A percentile compares a stretch with the other conserved stretches of the same genome.
phyloP scores from a whole-genome alignment of 2,329 filamentous ascomycete genomes.

The Diaporthe caulivora region DNA sequence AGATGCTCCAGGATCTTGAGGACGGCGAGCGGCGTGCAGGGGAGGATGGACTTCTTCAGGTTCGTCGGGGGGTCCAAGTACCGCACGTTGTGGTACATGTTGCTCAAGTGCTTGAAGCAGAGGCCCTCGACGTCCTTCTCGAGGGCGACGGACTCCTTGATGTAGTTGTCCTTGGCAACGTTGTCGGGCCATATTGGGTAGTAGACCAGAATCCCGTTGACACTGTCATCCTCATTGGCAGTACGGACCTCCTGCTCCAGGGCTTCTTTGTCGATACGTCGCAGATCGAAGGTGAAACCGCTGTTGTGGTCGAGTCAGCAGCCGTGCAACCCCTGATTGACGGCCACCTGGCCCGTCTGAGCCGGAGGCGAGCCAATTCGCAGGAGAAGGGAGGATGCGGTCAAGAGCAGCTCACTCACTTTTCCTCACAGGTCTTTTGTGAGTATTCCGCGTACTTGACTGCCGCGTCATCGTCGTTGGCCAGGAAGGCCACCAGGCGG shows the following conservation, averaged over 20 bases:
- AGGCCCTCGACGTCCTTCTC: slow-evolving; percentile 96
- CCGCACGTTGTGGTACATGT: slow-evolving; percentile 99
- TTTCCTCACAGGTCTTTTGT: slow-evolving; percentile 94
- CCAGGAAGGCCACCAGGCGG: slow-evolving; percentile 85
- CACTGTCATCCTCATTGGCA: slow-evolving; percentile 81
- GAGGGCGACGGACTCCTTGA: slow-evolving; percentile 93
- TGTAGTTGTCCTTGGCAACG: slow-evolving; percentile 89
- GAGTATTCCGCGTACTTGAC: slow-evolving; percentile 97
- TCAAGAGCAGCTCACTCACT: slow-evolving; percentile 76
- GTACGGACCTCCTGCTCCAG: slow-evolving; percentile 90
- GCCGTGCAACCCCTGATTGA: slow-evolving; percentile 23
- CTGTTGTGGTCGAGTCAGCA: slow-evolving; percentile 56
- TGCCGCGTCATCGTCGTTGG: slow-evolving; percentile 91
- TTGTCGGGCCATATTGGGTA: slow-evolving; percentile 92
- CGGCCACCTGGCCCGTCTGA: neutral
- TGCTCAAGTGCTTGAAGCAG: slow-evolving; percentile 93
- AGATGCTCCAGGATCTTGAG: slow-evolving; percentile 98
- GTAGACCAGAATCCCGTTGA: slow-evolving; percentile 97
- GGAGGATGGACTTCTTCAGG: slow-evolving; percentile 89
- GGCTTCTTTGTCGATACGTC: slow-evolving; percentile 84
- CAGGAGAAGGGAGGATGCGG: neutral
- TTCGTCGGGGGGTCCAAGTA: slow-evolving; percentile 86
- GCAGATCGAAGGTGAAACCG: slow-evolving; percentile 90
- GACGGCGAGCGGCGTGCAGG: slow-evolving; percentile 94
- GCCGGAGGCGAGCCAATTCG: slow-evolving; percentile 5